Evolutionary conservation across 2,329 filamentous ascomycete genomes (phyloP).

Genomic region (Septoria petroselini): DNA sequence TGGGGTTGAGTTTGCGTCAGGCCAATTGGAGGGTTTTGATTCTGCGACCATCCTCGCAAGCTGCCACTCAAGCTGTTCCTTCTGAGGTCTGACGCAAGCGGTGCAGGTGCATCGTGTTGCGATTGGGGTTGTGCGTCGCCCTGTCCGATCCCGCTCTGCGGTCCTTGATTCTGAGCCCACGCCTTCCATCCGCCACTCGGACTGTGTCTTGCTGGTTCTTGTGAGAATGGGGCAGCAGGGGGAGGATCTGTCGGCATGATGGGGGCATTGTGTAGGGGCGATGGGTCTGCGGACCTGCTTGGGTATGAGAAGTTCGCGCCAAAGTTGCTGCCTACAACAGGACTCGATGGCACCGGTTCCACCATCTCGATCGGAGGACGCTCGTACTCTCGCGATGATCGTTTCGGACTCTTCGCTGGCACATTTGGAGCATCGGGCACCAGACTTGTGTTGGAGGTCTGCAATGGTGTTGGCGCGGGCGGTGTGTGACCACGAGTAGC

Average conservation of each 20-base stretch:
- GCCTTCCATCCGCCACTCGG: neutral
- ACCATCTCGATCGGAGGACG: slow-evolving; percentile 8
- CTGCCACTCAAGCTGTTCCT: too few species aligned
- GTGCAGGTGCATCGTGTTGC: slow-evolving; percentile 3
- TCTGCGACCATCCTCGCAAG: too few species aligned
- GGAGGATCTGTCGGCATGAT: neutral
- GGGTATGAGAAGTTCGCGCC: slow-evolving; percentile 14
- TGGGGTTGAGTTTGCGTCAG: neutral
- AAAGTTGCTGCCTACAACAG: slow-evolving; percentile 13
- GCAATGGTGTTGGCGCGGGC: slow-evolving; percentile 3
- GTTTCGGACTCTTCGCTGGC: slow-evolving; percentile 15
- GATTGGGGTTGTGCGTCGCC: neutral
- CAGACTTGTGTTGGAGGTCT: slow-evolving; percentile 2
- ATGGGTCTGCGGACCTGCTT: neutral
- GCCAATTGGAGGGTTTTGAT: neutral
- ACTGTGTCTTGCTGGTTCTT: slow-evolving; percentile 5
- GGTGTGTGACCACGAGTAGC: slow-evolving; percentile 8
- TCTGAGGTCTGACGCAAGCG: too few species aligned
- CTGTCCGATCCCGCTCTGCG: neutral
- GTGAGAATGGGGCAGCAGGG: slow-evolving; percentile 6
- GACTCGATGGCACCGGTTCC: slow-evolving; percentile 14
- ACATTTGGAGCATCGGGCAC: slow-evolving; percentile 6
- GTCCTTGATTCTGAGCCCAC: neutral
- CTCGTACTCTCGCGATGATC: slow-evolving; percentile 13
- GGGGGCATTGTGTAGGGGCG: slow-evolving; percentile 1